A percentile compares a stretch with the other conserved stretches of the same genome.
Evolutionary conservation across 1,284 basidiomycete species (phyloP).

Genomic region (Cronartium quercuum): DNA sequence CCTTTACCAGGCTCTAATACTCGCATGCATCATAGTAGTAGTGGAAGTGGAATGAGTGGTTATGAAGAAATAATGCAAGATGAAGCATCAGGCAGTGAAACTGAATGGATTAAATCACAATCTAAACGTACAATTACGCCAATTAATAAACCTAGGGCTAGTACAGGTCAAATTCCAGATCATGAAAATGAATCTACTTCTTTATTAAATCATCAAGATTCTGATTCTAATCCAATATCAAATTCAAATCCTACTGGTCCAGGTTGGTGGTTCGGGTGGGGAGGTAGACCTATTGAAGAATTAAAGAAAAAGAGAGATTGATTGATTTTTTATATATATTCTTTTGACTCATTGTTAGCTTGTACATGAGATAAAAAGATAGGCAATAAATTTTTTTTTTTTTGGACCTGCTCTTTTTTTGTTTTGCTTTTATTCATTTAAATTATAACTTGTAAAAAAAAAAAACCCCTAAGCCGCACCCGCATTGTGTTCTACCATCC

Average conservation of each 20-base stretch:
- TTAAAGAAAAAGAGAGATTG: not conserved
- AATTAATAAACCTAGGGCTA: not conserved
- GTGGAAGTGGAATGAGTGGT: conserved; percentile 3
- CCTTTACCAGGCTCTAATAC: not conserved
- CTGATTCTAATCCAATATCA: not conserved
- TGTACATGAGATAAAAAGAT: too few relatives aligned
- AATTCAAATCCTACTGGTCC: not conserved
- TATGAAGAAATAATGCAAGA: conserved; percentile 34
- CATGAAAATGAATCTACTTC: not conserved
- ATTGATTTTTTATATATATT: not conserved
- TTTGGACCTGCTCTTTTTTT: too few relatives aligned
- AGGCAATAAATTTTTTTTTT: too few relatives aligned
- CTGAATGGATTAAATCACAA: conserved; percentile 12
- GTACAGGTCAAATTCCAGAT: not conserved
- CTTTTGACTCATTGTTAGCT: too few relatives aligned
- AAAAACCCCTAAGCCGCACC: too few relatives aligned
- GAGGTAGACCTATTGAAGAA: not conserved
- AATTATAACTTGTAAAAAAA: too few relatives aligned
- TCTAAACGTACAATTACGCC: not conserved
- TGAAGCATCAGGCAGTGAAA: conserved; percentile 37
- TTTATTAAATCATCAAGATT: not conserved
- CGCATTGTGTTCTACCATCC: too few relatives aligned
- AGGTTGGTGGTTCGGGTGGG: not conserved
- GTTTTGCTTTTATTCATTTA: too few relatives aligned
- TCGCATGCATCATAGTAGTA: not conserved